Percentiles rank a stretch among this genome's conserved stretches.
Evolutionary conservation across 2,329 filamentous ascomycete genomes (phyloP).

Genomic region (Arthroderma sp.): DNA sequence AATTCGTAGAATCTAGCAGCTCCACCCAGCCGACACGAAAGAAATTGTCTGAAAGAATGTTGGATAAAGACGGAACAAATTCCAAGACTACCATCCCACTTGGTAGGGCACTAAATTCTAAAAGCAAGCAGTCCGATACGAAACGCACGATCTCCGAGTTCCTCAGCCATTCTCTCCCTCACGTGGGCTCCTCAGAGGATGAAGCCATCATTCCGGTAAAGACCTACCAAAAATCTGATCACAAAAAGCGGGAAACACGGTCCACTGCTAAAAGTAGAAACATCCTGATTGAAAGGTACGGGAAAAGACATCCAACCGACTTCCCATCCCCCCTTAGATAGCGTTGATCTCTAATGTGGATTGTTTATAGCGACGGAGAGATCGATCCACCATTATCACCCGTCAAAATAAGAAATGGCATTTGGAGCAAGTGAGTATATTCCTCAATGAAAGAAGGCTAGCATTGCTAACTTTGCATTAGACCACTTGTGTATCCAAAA

Average conservation of each 20-base stretch:
- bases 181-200: slow-evolving; percentile 4
- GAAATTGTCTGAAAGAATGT: slow-evolving; percentile 9
- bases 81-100: neutral
- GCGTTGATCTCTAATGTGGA: neutral
- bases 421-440: neutral
- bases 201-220: slow-evolving; percentile 20
- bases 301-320: neutral
- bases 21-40: slow-evolving; percentile 6
- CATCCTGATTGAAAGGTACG: slow-evolving; percentile 10
- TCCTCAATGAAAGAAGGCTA: neutral
- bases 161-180: slow-evolving; percentile 6
- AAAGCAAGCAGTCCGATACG: neutral
- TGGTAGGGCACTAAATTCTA: neutral
- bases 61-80: neutral
- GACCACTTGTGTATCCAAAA: slow-evolving; percentile 32
- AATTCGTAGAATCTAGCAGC: neutral
- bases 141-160: neutral
- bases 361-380: slow-evolving; percentile 4
- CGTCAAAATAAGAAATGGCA: neutral
- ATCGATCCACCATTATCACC: slow-evolving; percentile 1
- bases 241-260: slow-evolving; percentile 17
- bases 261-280: slow-evolving; percentile 15
- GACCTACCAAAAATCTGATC: slow-evolving; percentile 9
- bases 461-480: slow-evolving; percentile 8
- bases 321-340: neutral